Percentiles rank a stretch among this genome's conserved stretches.
phyloP scores from a whole-genome alignment of 2,329 filamentous ascomycete species.

The Aureobasidium sp. region DNA sequence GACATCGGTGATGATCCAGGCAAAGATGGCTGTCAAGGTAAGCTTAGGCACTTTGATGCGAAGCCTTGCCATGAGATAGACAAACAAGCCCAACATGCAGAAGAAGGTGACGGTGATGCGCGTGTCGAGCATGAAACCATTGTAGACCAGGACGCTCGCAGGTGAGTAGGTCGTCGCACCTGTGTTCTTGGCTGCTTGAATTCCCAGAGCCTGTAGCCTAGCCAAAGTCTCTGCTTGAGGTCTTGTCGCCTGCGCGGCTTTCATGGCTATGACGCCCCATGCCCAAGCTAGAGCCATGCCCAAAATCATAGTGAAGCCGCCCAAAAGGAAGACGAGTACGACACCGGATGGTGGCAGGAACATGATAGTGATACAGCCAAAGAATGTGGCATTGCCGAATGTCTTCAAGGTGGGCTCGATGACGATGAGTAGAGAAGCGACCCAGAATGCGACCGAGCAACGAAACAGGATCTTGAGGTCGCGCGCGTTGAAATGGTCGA shows the following conservation, averaged over 20 bases:
- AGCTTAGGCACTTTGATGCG: conserved; percentile 14
- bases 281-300: conserved; percentile 15
- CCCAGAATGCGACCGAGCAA: conserved; percentile 16
- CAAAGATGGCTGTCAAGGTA: conserved; percentile 12
- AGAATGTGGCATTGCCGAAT: conserved; percentile 16
- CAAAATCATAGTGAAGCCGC: conserved; percentile 11
- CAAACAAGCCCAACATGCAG: conserved; percentile 16
- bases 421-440: conserved; percentile 12
- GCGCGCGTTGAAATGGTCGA: conserved; percentile 16
- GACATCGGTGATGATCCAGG: conserved; percentile 14
- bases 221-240: conserved; percentile 3
- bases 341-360: conserved; percentile 15
- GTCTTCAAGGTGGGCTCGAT: background rate
- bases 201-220: background rate
- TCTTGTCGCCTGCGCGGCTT: conserved; percentile 13
- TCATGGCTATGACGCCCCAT: conserved; percentile 15
- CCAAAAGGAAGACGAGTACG: conserved; percentile 6
- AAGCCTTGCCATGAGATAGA: conserved; percentile 16
- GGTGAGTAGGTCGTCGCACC: background rate
- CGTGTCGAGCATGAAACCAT: conserved; percentile 15
- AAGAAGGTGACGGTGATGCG: conserved; percentile 16
- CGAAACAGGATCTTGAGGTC: conserved; percentile 16
- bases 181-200: background rate
- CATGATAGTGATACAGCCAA: conserved; percentile 5
- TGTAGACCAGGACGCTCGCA: conserved; percentile 4